A percentile compares a stretch with the other conserved stretches of the same genome.
phyloP scores from a whole-genome alignment of 768 basidiomycete genomes.

The Aureoboletus auriporus region DNA sequence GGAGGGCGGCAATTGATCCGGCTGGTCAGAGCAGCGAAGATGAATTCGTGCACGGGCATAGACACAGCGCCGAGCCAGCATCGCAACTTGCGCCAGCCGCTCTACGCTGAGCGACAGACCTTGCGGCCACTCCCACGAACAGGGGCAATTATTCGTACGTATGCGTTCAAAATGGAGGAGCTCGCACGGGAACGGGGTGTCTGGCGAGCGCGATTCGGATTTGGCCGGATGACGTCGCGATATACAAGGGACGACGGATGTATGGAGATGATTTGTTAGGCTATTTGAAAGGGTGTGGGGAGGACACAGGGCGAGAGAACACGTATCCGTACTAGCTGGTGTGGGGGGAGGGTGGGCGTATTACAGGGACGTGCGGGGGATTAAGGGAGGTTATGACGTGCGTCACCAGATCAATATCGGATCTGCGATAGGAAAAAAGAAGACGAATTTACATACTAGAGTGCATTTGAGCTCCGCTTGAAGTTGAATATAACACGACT shows the following conservation, averaged over 20 bases:
- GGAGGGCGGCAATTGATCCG: constrained; percentile 39
- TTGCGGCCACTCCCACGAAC: constrained; percentile 58
- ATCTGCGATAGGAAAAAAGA: constrained; percentile 31
- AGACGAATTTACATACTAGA: background rate
- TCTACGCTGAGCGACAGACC: constrained; percentile 63
- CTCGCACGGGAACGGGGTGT: constrained; percentile 54
- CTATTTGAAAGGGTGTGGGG: constrained; percentile 16
- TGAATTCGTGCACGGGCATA: constrained; percentile 30
- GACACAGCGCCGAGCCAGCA: constrained; percentile 18
- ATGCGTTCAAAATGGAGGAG: constrained; percentile 51
- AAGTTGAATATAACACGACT: constrained; percentile 42
- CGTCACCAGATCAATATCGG: constrained; percentile 29
- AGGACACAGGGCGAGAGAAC: background rate
- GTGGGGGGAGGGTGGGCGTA: background rate
- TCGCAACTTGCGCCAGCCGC: constrained; percentile 33
- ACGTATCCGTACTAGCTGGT: no score
- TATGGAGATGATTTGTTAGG: constrained; percentile 14
- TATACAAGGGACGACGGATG: constrained; percentile 27
- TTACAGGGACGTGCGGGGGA: constrained; percentile 12
- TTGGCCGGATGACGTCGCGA: constrained; percentile 59
- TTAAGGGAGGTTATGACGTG: constrained; percentile 29
- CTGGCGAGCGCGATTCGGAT: constrained; percentile 60
- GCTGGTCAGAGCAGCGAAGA: constrained; percentile 62
- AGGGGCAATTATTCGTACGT: constrained; percentile 66
- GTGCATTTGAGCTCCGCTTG: constrained; percentile 37